Percentiles rank a stretch among this genome's conserved stretches.
Evolutionary conservation across 1,284 basidiomycete genomes (phyloP).

Genomic region (Malassezia cuniculi): DNA sequence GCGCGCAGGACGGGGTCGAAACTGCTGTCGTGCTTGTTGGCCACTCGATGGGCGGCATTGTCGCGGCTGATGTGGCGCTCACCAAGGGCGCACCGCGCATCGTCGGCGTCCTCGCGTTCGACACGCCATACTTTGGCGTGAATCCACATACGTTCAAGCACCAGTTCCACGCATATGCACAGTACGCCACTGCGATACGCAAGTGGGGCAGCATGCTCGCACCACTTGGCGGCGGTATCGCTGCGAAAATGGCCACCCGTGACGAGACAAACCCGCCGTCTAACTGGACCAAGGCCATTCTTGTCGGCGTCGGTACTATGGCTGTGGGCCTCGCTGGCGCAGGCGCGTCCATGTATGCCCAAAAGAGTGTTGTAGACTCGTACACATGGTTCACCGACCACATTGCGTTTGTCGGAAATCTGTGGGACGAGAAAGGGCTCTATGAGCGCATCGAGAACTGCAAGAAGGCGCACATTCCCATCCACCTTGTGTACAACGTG

Average conservation of each 20-base stretch:
- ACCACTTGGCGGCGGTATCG: conserved; percentile 49
- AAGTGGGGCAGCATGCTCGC: conserved; percentile 48
- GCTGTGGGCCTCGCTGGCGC: conserved; percentile 61
- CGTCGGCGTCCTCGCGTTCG: conserved; percentile 68
- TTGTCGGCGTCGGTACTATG: conserved; percentile 18
- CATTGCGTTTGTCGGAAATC: conserved; percentile 71
- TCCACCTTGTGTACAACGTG: conserved; percentile 34
- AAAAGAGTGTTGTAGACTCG: conserved; percentile 50
- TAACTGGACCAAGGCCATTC: background rate
- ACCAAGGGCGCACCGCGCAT: conserved; percentile 57
- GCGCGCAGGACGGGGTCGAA: conserved; percentile 54
- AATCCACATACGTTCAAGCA: conserved; percentile 79
- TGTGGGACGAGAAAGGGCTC: conserved; percentile 68
- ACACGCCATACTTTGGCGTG: conserved; percentile 56
- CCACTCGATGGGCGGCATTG: conserved; percentile 53
- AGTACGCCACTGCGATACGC: conserved; percentile 59
- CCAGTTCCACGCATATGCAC: conserved; percentile 61
- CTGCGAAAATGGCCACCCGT: conserved; percentile 45
- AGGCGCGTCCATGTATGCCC: conserved; percentile 52
- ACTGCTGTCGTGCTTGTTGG: conserved; percentile 64
- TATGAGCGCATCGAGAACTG: conserved; percentile 48
- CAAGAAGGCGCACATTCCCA: conserved; percentile 47
- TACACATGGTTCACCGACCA: conserved; percentile 65
- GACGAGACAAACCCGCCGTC: background rate
- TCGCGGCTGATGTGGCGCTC: conserved; percentile 69